These are phyloP conservation scores for Globisporangium carolinianum DNA, from an alignment of 352 stramenopile genomes.

Conservation along the genomic window DNA sequence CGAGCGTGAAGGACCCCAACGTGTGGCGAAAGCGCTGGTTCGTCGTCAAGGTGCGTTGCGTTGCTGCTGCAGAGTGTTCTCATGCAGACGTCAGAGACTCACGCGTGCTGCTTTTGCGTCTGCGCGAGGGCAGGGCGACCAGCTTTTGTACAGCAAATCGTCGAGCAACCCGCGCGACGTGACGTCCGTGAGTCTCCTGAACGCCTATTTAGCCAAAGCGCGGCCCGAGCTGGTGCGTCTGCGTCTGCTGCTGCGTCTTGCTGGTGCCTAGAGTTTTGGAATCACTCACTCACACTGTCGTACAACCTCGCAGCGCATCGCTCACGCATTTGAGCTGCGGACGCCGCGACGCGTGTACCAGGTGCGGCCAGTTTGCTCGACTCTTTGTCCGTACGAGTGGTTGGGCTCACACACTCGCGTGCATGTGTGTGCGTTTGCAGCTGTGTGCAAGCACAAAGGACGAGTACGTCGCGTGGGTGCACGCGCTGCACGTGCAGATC, in stretches of 20 bases:
- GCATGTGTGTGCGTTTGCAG: slow-evolving; percentile 15
- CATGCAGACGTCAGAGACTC: neutral
- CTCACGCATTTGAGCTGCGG: slow-evolving; percentile 74
- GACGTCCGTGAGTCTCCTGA: slow-evolving; percentile 72
- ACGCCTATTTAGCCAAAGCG: slow-evolving; percentile 64
- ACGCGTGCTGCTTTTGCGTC: neutral
- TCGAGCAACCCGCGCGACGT: slow-evolving; percentile 78
- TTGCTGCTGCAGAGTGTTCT: too few relatives aligned
- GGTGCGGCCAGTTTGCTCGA: slow-evolving; percentile 17
- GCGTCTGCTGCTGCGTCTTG: neutral
- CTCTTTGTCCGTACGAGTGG: too few relatives aligned
- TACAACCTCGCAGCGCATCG: slow-evolving; percentile 31
- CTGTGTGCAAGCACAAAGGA: slow-evolving; percentile 75
- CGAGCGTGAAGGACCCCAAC: slow-evolving; percentile 67
- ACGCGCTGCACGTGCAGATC: slow-evolving; percentile 76
- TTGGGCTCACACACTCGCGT: neutral
- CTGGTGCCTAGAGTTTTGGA: neutral
- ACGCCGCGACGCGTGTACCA: slow-evolving; percentile 68
- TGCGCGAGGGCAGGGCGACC: slow-evolving; percentile 36
- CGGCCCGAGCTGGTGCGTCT: slow-evolving; percentile 64
- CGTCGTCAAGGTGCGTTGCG: slow-evolving; percentile 52
- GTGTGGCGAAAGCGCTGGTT: slow-evolving; percentile 85
- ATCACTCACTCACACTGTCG: neutral
- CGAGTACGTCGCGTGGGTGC: slow-evolving; percentile 77
- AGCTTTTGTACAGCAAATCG: slow-evolving; percentile 82